Base-by-base conservation (phyloP, 1,284 basidiomycete species). In the Abortiporus biennis region DNA sequence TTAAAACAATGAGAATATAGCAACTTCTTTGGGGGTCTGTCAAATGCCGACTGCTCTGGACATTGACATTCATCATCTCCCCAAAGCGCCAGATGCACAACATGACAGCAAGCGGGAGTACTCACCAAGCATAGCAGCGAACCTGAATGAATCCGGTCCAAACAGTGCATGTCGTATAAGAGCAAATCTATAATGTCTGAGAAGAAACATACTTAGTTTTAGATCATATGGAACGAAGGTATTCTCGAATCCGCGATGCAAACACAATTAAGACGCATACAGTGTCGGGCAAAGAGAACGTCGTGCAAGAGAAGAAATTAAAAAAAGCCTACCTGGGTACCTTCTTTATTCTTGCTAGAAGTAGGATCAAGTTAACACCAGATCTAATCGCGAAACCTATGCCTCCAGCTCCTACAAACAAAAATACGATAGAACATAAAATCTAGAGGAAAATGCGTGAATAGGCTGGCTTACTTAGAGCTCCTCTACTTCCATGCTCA, bases 61-160 rank as follows among this genome's bases (percentile, higher is more conserved):
- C n/a, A n/a, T n/a, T n/a, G n/a, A 9, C 19, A 6, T 3, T 6
- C 11, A 24, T 25, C 20, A 24, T 8, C 6, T 23, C 19, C 20
- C 20, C 3, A 15, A 15, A 15, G 6, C 31, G 19, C n/a, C 15
- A 21, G 22, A 23, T 9, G 3, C 19, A 4, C 12, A 38, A 22
- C 16, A 15, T 12, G 2, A 25, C 43, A 38, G n/a, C n/a, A n/a
- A n/a, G n/a, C n/a, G n/a, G n/a, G n/a, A n/a, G n/a, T n/a, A 42
- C 24, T 65, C 47, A 81, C 89, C 90, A 23, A 95, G 68, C 88
- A 92, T 93, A 0, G 80, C 78, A 5, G 83, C 87, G 47, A 93
- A 92, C 22, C 92, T 72, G 54, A 84, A 73, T 0, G 87, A 82
- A 54, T 93, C 91, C 35, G 67, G 52, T 0, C 90, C 91, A 51